These are phyloP conservation scores for Labyrinthula sp. DNA, from an alignment of 352 stramenopile genomes.

Conservation along the genomic window DNA sequence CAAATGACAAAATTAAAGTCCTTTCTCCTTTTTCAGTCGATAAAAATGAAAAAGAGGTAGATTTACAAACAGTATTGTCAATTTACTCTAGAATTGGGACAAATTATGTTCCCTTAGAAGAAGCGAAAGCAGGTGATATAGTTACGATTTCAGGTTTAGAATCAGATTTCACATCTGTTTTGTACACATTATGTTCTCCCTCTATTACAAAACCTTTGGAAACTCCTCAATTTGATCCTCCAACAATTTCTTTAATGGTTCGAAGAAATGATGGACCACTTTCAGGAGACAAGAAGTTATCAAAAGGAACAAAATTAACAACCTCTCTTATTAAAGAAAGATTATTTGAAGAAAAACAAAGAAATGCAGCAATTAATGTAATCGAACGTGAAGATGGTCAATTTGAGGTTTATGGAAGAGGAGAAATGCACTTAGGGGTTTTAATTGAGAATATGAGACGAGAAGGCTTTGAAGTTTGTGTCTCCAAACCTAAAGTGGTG, in stretches of 20 bases:
- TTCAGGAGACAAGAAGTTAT: conserved; percentile 58
- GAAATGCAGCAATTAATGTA: conserved; percentile 74
- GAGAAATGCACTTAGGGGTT: conserved; percentile 90
- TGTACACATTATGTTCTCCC: conserved; percentile 48
- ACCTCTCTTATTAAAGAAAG: conserved; percentile 74
- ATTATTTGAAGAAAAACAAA: conserved; percentile 78
- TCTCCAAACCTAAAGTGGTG: conserved; percentile 82
- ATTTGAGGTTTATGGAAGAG: conserved; percentile 80
- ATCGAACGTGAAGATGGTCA: conserved; percentile 11
- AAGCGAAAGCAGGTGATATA: conserved; percentile 77
- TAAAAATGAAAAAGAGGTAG: conserved; percentile 53
- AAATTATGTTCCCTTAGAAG: conserved; percentile 53
- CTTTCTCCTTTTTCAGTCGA: too few species aligned
- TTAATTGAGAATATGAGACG: conserved; percentile 93
- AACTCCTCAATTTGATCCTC: conserved; percentile 61
- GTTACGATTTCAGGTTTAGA: conserved; percentile 83
- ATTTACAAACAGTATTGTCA: conserved; percentile 52
- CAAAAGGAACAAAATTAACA: conserved; percentile 75
- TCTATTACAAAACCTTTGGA: conserved; percentile 48
- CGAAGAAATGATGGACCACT: conserved; percentile 86
- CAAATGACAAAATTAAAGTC: conserved; percentile 62
- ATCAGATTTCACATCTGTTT: too few species aligned
- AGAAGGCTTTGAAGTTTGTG: conserved; percentile 90
- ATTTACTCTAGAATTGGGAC: conserved; percentile 57
- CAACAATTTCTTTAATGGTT: conserved; percentile 94